phyloP scores from a whole-genome alignment of 1,139 yeast species.

The Yamadazyma dushanensis region DNA sequence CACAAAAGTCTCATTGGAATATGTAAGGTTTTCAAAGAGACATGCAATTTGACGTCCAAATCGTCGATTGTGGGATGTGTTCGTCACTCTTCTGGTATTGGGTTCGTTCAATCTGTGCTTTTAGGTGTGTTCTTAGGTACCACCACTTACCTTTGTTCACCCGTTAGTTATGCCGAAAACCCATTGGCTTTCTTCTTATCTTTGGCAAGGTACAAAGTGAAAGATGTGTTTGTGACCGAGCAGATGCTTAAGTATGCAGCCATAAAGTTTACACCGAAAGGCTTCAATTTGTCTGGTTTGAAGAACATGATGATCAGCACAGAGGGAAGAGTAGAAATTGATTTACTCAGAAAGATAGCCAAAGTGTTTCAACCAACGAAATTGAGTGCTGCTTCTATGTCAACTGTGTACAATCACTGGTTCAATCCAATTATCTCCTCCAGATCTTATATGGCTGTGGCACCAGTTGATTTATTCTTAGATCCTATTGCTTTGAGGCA shows the following conservation, averaged over 20 bases:
- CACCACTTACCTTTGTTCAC: constrained; percentile 77
- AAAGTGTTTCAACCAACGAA: constrained; percentile 65
- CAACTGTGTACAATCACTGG: constrained; percentile 74
- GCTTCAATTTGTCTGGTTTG: constrained; percentile 61
- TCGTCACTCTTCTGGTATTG: constrained; percentile 80
- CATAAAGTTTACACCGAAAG: constrained; percentile 60
- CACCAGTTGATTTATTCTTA: constrained; percentile 82
- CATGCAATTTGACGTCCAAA: constrained; percentile 76
- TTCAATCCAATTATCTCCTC: constrained; percentile 85
- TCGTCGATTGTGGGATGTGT: constrained; percentile 84
- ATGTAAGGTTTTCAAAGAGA: constrained; percentile 89
- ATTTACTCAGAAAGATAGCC: constrained; percentile 59
- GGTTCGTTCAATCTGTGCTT: constrained; percentile 79
- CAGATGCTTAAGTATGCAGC: constrained; percentile 83
- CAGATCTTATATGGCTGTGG: constrained; percentile 84
- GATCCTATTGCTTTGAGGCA: constrained; percentile 89
- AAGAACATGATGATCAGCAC: constrained; percentile 85
- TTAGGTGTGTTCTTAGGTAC: constrained; percentile 87
- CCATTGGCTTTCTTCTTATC: constrained; percentile 75
- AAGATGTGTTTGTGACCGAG: constrained; percentile 82
- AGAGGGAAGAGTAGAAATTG: constrained; percentile 71
- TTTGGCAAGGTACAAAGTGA: constrained; percentile 74
- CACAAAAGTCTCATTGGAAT: constrained; percentile 70
- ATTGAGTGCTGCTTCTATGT: constrained; percentile 68
- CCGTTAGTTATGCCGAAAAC: constrained; percentile 73